phyloP scores from a whole-genome alignment of 768 basidiomycete genomes.

The Kwoniella sp. region DNA sequence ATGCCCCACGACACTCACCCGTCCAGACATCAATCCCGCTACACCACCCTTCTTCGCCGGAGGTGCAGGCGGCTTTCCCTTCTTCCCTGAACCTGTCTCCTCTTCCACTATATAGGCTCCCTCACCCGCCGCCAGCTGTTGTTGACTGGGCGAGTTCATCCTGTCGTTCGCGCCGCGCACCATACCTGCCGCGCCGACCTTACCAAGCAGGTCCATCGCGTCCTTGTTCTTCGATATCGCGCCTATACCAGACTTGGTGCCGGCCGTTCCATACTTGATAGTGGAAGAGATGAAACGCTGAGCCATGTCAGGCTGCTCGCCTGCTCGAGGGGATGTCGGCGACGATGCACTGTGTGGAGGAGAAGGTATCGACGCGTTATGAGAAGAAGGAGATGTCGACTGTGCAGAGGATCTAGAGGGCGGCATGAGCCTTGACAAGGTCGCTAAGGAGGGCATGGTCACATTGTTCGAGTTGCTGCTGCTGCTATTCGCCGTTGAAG shows the following conservation, averaged over 20 bases:
- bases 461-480: background rate
- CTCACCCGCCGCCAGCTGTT: background rate
- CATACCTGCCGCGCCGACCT: constrained; percentile 37
- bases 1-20: constrained; percentile 22
- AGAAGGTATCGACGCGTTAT: background rate
- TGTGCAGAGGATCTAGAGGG: constrained; percentile 20
- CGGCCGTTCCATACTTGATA: constrained; percentile 32
- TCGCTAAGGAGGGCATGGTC: constrained; percentile 10
- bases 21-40: constrained; percentile 29
- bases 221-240: constrained; percentile 35
- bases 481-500: background rate
- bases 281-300: constrained; percentile 33
- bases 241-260: constrained; percentile 28
- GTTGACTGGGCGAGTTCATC: constrained; percentile 18
- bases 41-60: constrained; percentile 33
- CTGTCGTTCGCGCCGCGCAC: constrained; percentile 30
- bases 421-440: constrained; percentile 3
- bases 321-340: constrained; percentile 1
- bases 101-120: constrained; percentile 13
- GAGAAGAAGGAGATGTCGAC: background rate
- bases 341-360: constrained; percentile 13
- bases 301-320: constrained; percentile 38
- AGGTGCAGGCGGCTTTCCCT: constrained; percentile 23
- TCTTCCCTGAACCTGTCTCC: background rate
- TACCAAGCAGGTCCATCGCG: constrained; percentile 43